phyloP scores from a whole-genome alignment of 768 basidiomycete genomes.

The Mrakia hoshinonis region DNA sequence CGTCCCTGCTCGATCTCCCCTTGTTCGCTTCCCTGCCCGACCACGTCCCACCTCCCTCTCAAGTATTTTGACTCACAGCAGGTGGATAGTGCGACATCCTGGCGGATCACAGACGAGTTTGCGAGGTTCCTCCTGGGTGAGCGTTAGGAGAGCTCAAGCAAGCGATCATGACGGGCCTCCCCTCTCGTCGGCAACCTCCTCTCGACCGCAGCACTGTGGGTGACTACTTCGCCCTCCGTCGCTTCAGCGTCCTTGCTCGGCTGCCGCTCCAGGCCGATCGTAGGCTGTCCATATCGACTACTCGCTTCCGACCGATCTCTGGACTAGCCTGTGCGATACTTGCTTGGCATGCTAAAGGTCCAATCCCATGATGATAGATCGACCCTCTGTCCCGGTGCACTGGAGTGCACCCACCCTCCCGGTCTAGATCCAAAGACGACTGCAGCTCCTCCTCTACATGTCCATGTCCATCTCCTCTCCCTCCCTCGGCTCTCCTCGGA shows the following conservation, averaged over 20 bases:
- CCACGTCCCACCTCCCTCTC: not conserved
- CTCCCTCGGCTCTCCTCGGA: conserved; percentile 64
- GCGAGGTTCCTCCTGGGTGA: too few species aligned
- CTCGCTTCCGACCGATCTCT: too few species aligned
- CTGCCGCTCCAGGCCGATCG: too few species aligned
- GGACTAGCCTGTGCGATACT: too few species aligned
- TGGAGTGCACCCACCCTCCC: not conserved
- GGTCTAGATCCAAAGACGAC: not conserved
- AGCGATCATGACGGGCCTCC: too few species aligned
- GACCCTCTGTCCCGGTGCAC: not conserved
- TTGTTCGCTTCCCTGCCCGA: not conserved
- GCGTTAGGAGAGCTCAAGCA: too few species aligned
- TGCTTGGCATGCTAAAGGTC: not conserved
- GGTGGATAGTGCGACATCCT: not conserved
- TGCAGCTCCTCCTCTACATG: not conserved
- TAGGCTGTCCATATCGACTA: too few species aligned
- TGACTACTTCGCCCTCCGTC: too few species aligned
- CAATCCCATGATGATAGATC: conserved; percentile 6
- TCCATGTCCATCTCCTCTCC: conserved; percentile 15
- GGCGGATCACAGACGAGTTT: not conserved
- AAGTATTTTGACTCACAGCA: not conserved
- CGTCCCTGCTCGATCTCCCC: not conserved
- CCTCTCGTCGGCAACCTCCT: too few species aligned
- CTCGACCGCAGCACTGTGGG: too few species aligned
- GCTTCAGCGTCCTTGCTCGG: too few species aligned